Base-by-base conservation (phyloP, 2,329 filamentous ascomycete genomes). In the Scytalidium sp. region DNA sequence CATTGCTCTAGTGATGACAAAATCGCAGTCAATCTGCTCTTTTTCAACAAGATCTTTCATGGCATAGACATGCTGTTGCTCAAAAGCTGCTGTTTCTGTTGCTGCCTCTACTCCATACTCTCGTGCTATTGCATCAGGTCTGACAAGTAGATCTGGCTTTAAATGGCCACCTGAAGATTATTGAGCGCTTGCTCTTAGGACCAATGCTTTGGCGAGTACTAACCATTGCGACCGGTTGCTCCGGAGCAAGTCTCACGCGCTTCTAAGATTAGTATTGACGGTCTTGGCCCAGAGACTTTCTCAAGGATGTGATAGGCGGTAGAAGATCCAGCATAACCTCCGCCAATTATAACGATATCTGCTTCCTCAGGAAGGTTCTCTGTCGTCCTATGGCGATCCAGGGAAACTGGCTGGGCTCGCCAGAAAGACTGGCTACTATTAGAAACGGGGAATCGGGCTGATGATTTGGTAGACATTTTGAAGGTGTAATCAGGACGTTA, bases 151-250 rank as follows among this genome's bases (percentile, higher is more conserved):
- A 52, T 71, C 70, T 3, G 73, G 72, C 42, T 70, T 67, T 25
- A 75, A 43, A 52, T 75, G 72, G 1, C 72, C 72, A 15, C 73
- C 73, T 20, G 70, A n/a, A n/a, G n/a, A 73, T 3, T 71, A 71
- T 5, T 70, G 70, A n/a, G 67, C 73, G 50, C 70, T 72, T 2
- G 61, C 64, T 47, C 67, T n/a, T n/a, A n/a, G n/a, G n/a, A n/a
- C 60, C 13, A 70, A 55, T 2, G 69, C 70, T 50, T n/a, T n/a
- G n/a, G n/a, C n/a, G n/a, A 45, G 52, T n/a, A n/a, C n/a, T n/a
- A 4, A 15, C 72, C 71, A 56, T 75, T 75, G 13, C 72, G 65
- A 3, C 70, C 72, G 3, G 72, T 74, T 3, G 72, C 72, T 3
- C 71, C 71, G 15, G 69, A 74, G 48, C 70, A 72, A 2, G 63